Base-by-base conservation (phyloP, 768 basidiomycete species). In the Mycena kentingensis region DNA sequence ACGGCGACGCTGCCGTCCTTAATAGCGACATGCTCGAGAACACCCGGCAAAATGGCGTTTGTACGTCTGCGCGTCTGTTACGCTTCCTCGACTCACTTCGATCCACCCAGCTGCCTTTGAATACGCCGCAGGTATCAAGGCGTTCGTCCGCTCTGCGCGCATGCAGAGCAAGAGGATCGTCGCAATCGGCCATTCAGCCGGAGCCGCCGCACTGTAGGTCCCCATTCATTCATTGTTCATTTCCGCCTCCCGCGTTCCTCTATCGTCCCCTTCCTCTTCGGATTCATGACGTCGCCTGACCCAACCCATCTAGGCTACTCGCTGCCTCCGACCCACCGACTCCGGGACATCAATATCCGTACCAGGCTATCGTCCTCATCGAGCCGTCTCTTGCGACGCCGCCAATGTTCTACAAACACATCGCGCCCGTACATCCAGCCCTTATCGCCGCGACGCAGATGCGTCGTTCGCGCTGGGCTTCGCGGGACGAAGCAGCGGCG, bases 1-100 rank as follows among this genome's bases (percentile, higher is more conserved):
- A 74, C 42, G 75, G 75, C 13, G 73, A 74, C 26, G 65, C 70
- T 4, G 71, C 67, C 16, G 46, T 68, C 5, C 19, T 73, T 11
- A 76, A 76, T 49, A 63, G 60, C 22, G 61, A 54, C 15, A 36
- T 50, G 11, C 57, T 74, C 6, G 39, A 48, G 18, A 38, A 35
- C 15, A 62, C 58, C n/a, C 60, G 63, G 28, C 51, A 63, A 12
- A 58, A 32, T 38, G 53, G 61, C 2, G 60, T 66, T 15, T 65
- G 67, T 66, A 32, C 45, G 65, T 60, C 10, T 26, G n/a, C n/a
- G n/a, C 5, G 3, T 37, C 36, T 18, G 36, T 18, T 37, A 37
- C 13, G 15, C 1, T n/a, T 19, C 4, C 24, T 3, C 27, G 1
- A 16, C 22, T n/a, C 49, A 38, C 42, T 25, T 19, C 18, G 21